Evolutionary conservation across 2,329 filamentous ascomycete genomes (phyloP).

Genomic region (Aureobasidium musti): DNA sequence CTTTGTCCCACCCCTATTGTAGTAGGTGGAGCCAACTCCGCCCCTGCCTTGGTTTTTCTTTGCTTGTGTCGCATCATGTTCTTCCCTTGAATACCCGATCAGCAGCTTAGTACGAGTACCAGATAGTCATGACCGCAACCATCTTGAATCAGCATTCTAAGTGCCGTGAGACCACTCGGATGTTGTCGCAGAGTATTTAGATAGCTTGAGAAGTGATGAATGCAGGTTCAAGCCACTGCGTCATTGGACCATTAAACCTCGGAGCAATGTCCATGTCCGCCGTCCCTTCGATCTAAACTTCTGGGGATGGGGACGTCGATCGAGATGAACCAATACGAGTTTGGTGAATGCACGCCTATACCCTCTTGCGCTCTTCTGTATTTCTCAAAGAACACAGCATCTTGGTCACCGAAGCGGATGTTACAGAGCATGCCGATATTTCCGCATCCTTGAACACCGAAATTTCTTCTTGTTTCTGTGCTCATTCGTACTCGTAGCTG

Average conservation of each 20-base stretch:
- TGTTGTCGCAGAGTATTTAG: background rate
- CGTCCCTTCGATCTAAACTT: background rate
- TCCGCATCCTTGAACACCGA: background rate
- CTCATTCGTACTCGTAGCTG: background rate
- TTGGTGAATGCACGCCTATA: background rate
- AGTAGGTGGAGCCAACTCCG: background rate
- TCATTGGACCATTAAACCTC: background rate
- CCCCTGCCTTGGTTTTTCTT: background rate
- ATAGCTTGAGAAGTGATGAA: background rate
- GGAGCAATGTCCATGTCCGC: constrained; percentile 1
- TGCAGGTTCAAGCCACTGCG: background rate
- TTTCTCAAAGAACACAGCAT: background rate
- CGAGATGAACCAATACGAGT: background rate
- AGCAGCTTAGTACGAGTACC: background rate
- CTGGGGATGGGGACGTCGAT: background rate
- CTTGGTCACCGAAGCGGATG: background rate
- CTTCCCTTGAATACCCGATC: background rate
- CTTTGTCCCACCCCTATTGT: background rate
- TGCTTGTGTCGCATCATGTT: background rate
- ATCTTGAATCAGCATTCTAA: background rate
- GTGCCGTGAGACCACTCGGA: background rate
- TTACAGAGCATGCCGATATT: background rate
- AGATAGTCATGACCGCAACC: background rate
- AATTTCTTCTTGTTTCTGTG: background rate
- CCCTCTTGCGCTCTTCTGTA: background rate